Percentiles rank a stretch among this genome's conserved stretches.
These are phyloP conservation scores for Aspergillus flavus DNA, from an alignment of 2,329 filamentous ascomycete genomes.

Conservation along the genomic window DNA sequence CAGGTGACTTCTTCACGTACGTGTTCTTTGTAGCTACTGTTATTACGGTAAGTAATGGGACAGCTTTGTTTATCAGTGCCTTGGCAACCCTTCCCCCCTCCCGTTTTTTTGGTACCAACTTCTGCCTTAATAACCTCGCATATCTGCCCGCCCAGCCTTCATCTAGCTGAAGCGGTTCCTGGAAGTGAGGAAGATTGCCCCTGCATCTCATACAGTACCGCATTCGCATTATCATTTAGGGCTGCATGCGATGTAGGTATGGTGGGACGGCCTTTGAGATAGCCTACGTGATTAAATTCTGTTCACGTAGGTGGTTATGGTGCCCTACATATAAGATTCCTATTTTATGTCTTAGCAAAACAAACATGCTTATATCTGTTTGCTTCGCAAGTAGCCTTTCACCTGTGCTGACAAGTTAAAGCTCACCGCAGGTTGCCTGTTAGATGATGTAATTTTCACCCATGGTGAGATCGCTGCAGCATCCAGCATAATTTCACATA, in stretches of 20 bases:
- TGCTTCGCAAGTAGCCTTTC: slow-evolving; percentile 14
- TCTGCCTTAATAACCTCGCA: slow-evolving; percentile 56
- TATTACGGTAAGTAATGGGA: slow-evolving; percentile 72
- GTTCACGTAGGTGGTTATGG: slow-evolving; percentile 65
- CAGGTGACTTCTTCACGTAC: slow-evolving; percentile 81
- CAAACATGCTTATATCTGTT: slow-evolving; percentile 9
- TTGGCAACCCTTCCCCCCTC: background rate
- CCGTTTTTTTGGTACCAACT: slow-evolving; percentile 19
- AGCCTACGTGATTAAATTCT: slow-evolving; percentile 55
- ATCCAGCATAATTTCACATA: slow-evolving; percentile 6
- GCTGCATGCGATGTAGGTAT: slow-evolving; percentile 69
- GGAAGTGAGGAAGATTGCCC: slow-evolving; percentile 80
- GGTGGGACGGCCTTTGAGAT: slow-evolving; percentile 76
- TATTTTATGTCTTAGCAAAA: slow-evolving; percentile 25
- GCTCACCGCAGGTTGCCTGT: slow-evolving; percentile 44
- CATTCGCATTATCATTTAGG: slow-evolving; percentile 62
- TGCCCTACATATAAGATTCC: slow-evolving; percentile 62
- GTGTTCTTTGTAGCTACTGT: slow-evolving; percentile 70
- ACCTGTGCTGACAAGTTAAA: slow-evolving; percentile 37
- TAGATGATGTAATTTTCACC: slow-evolving; percentile 40
- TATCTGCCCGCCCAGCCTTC: slow-evolving; percentile 76
- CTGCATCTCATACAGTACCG: slow-evolving; percentile 61
- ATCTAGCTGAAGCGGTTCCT: slow-evolving; percentile 80
- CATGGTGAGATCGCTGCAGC: slow-evolving; percentile 33
- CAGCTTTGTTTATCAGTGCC: slow-evolving; percentile 23